phyloP scores from a whole-genome alignment of 2,329 filamentous ascomycete species.

The Fusarium lyarnte region DNA sequence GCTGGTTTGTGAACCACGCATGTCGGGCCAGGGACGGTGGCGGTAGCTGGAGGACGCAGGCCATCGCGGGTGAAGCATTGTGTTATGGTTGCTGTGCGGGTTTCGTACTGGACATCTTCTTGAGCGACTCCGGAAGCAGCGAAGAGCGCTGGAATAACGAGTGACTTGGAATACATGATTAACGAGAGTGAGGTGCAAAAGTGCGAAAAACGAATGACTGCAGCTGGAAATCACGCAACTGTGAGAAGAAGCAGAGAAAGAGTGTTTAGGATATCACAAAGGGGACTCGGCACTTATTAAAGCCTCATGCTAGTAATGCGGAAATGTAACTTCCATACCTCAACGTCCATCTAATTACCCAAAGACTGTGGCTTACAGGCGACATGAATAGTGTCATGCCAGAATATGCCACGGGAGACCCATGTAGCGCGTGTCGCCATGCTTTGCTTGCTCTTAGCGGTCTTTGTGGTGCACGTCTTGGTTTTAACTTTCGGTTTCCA shows the following conservation, averaged over 20 bases:
- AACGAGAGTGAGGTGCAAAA: not conserved
- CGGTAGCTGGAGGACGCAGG: not conserved
- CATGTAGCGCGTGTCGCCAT: not conserved
- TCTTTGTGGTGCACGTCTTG: not conserved
- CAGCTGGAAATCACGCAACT: not conserved
- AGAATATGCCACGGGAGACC: not conserved
- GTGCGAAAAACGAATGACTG: constrained; percentile 1
- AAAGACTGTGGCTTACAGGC: not conserved
- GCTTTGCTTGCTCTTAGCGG: not conserved
- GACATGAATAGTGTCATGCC: not conserved
- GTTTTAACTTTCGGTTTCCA: not conserved
- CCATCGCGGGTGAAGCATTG: constrained; percentile 13
- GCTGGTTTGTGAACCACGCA: constrained; percentile 6
- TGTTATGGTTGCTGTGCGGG: constrained; percentile 22
- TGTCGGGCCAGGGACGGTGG: not conserved
- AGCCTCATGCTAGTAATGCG: not conserved
- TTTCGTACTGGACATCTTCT: constrained; percentile 6
- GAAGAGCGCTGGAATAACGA: constrained; percentile 4
- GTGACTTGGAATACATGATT: constrained; percentile 1
- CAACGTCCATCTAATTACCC: not conserved
- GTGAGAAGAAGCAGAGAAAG: no score
- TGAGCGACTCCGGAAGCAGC: not conserved
- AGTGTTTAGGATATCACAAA: not conserved
- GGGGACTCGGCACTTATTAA: not conserved
- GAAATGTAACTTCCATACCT: not conserved